phyloP scores from a whole-genome alignment of 345 rosid genomes.

The Linum usitatissimum region DNA sequence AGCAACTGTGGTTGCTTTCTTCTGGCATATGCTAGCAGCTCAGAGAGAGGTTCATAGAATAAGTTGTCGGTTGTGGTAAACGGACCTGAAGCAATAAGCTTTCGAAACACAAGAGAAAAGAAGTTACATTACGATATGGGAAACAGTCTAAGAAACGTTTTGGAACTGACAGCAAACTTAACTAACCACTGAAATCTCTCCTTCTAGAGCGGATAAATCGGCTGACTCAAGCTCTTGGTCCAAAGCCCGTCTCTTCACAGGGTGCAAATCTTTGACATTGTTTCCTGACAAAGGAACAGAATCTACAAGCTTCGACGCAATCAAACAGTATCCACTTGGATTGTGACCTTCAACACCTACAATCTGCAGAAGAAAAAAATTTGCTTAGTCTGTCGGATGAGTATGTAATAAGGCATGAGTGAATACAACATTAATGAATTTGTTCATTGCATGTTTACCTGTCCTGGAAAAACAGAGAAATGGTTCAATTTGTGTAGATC shows the following conservation, averaged over 20 bases:
- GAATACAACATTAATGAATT: constrained; percentile 10
- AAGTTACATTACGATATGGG: not conserved
- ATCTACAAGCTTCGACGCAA: constrained; percentile 65
- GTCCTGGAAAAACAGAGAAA: constrained; percentile 90
- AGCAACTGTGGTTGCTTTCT: constrained; percentile 77
- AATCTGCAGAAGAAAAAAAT: constrained; percentile 39
- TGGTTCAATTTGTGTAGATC: constrained; percentile 57
- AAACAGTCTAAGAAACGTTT: not conserved
- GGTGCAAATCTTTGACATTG: constrained; percentile 35
- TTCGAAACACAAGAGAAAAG: constrained; percentile 12
- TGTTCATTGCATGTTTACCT: constrained; percentile 33
- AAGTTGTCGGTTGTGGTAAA: constrained; percentile 78
- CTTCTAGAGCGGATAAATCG: constrained; percentile 17
- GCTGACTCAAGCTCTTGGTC: constrained; percentile 36
- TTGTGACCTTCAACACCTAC: constrained; percentile 84
- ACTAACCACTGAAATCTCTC: constrained; percentile 60
- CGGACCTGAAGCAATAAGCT: constrained; percentile 91
- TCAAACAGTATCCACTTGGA: constrained; percentile 92
- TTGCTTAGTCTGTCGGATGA: constrained; percentile 10
- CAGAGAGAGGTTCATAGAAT: constrained; percentile 73
- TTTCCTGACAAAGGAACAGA: constrained; percentile 39
- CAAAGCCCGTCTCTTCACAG: constrained; percentile 68
- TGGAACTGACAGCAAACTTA: constrained; percentile 14
- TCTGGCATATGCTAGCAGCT: constrained; percentile 72
- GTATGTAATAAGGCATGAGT: constrained; percentile 5